Conservation (phyloP, 2,329 filamentous ascomycete genomes). For the Graphiopsis chlorocephala region DNA sequence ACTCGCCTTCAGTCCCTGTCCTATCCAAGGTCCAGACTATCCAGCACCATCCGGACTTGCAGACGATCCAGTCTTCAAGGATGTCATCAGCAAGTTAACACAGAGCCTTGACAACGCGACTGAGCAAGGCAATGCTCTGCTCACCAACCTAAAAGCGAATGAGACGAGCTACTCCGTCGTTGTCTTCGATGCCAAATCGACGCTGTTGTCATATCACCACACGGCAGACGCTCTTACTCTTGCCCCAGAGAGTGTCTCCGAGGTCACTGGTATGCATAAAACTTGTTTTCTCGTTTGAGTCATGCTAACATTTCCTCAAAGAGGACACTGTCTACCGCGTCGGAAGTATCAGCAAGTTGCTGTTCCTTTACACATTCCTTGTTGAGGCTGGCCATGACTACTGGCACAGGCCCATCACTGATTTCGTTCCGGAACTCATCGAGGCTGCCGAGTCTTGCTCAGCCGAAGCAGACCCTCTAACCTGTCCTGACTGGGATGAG, state of each 20-base stretch:
- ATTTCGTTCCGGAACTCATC: constrained; percentile 44
- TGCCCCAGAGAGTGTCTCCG: constrained; percentile 5
- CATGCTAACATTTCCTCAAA: neutral
- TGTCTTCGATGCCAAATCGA: constrained; percentile 15
- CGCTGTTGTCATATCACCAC: constrained; percentile 23
- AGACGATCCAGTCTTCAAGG: constrained; percentile 17
- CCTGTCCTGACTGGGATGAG: constrained; percentile 46
- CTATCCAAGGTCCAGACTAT: constrained; percentile 24
- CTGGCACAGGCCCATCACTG: constrained; percentile 44
- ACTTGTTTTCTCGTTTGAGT: neutral
- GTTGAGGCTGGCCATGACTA: constrained; percentile 37
- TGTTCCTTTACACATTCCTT: constrained; percentile 40
- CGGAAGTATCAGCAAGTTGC: constrained; percentile 20
- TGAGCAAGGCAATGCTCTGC: constrained; percentile 16
- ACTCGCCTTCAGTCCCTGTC: constrained; percentile 18
- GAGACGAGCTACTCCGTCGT: constrained; percentile 18
- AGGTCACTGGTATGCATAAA: constrained; percentile 18
- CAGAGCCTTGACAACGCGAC: constrained; percentile 17
- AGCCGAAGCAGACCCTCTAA: constrained; percentile 30
- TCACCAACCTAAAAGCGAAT: constrained; percentile 4
- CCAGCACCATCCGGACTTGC: constrained; percentile 17
- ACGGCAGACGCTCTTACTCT: constrained; percentile 18
- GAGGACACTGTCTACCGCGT: constrained; percentile 20
- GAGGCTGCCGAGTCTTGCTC: constrained; percentile 26
- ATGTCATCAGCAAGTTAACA: constrained; percentile 20